Percentiles rank a stretch among this genome's conserved stretches.
These are phyloP conservation scores for Gloeophyllum trabeum DNA, from an alignment of 768 basidiomycete species.

Conservation along the genomic window DNA sequence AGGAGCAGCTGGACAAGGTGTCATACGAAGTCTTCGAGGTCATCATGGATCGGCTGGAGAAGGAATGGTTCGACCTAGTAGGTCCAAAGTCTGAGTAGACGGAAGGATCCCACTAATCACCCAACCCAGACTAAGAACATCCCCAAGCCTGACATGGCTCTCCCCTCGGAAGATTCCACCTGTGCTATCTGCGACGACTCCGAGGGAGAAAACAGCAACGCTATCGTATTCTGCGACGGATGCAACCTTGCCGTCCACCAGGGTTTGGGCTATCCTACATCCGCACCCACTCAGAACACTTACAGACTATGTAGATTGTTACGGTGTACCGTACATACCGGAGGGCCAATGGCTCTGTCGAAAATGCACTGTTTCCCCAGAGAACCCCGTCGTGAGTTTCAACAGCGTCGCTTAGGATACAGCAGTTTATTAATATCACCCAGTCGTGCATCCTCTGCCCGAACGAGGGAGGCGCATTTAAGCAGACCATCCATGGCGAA, in stretches of 20 bases:
- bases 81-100: constrained; percentile 15
- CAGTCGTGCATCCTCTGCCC: constrained; percentile 95
- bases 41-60: constrained; percentile 95
- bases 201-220: constrained; percentile 97
- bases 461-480: constrained; percentile 95
- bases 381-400: constrained; percentile 80
- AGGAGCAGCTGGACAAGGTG: constrained; percentile 58
- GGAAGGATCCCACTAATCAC: not conserved
- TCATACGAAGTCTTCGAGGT: constrained; percentile 88
- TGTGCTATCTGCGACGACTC: constrained; percentile 98
- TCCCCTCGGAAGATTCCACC: constrained; percentile 92
- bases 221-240: constrained; percentile 98
- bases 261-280: constrained; percentile 50
- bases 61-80: constrained; percentile 97
- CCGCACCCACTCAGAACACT: not conserved
- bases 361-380: constrained; percentile 96
- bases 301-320: constrained; percentile 59
- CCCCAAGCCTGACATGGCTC: constrained; percentile 75
- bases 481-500: constrained; percentile 84
- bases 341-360: constrained; percentile 99
- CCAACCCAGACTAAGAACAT: constrained; percentile 74
- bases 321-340: constrained; percentile 97
- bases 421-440: too few species aligned
- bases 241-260: constrained; percentile 99
- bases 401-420: too few species aligned